phyloP scores from a whole-genome alignment of 1,139 yeast genomes.

The Candida pseudoviswanathii region DNA sequence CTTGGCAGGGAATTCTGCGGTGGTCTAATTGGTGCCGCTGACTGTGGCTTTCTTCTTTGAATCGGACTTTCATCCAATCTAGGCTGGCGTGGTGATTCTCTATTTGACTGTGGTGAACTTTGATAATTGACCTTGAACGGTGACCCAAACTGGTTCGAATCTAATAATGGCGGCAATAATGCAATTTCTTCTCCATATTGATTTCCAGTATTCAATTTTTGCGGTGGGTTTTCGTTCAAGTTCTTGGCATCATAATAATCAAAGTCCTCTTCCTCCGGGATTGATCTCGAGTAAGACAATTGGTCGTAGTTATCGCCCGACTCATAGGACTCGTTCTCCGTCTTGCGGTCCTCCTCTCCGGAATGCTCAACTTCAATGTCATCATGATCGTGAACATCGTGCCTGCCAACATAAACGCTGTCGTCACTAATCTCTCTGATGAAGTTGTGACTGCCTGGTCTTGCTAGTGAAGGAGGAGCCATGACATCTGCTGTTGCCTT shows the following conservation, averaged over 20 bases:
- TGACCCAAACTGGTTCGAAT: conserved; percentile 29
- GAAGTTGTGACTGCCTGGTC: conserved; percentile 23
- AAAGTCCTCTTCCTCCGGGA: conserved; percentile 14
- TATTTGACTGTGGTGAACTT: conserved; percentile 10
- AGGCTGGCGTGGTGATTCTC: neutral
- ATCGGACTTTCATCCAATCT: conserved; percentile 1
- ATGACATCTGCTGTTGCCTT: neutral
- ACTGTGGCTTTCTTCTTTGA: neutral
- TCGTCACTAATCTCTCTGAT: conserved; percentile 40
- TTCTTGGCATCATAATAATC: conserved; percentile 28
- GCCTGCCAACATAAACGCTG: conserved; percentile 12
- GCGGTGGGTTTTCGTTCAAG: conserved; percentile 31
- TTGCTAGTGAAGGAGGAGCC: conserved; percentile 5
- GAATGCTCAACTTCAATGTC: conserved; percentile 8
- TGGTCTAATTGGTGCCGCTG: conserved; percentile 1
- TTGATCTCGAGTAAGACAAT: conserved; percentile 8
- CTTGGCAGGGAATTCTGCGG: conserved; percentile 5
- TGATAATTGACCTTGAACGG: conserved; percentile 34
- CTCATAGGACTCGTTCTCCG: conserved; percentile 8
- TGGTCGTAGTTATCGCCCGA: conserved; percentile 15
- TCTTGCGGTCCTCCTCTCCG: conserved; percentile 6
- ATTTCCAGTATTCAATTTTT: conserved; percentile 21
- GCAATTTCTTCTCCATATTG: conserved; percentile 35
- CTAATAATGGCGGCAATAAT: conserved; percentile 16
- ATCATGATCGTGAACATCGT: conserved; percentile 13